phyloP scores from a whole-genome alignment of 768 basidiomycete genomes.

The Phlebiopsis flavidoalba region DNA sequence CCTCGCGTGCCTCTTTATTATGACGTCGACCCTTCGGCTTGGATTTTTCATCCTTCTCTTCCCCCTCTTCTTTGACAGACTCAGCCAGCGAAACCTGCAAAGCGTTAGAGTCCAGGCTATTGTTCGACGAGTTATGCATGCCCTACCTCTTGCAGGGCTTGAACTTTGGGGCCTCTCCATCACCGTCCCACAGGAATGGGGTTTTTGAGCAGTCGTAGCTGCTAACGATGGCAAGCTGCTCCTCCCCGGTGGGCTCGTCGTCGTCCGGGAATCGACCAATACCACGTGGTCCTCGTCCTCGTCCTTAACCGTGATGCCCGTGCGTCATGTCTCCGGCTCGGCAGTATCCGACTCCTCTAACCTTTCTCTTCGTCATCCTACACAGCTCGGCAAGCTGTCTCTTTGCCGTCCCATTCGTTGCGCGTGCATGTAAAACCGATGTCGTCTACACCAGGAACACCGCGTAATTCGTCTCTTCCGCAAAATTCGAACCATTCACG shows the following conservation, averaged over 20 bases:
- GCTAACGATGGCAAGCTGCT: conserved; percentile 36
- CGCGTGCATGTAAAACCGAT: conserved; percentile 48
- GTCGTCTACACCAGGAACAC: conserved; percentile 67
- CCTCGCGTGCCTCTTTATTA: conserved; percentile 38
- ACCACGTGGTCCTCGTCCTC: conserved; percentile 38
- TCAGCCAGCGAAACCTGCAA: conserved; percentile 16
- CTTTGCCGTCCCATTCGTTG: conserved; percentile 31
- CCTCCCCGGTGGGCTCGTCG: conserved; percentile 11
- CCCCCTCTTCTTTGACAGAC: conserved; percentile 10
- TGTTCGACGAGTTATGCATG: not conserved
- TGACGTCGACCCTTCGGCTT: conserved; percentile 41
- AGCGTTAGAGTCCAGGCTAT: not conserved
- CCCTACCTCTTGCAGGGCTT: conserved; percentile 4
- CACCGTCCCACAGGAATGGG: not conserved
- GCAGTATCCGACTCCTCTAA: conserved; percentile 36
- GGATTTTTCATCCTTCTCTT: conserved; percentile 25
- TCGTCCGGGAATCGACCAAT: conserved; percentile 6
- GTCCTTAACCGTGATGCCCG: conserved; percentile 37
- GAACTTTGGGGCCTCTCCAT: conserved; percentile 12
- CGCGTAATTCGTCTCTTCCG: conserved; percentile 58
- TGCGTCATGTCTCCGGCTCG: conserved; percentile 37
- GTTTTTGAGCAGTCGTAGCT: conserved; percentile 16
- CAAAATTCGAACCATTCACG: conserved; percentile 86
- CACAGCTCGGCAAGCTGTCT: conserved; percentile 28
- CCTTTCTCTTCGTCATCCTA: conserved; percentile 41